Conservation (phyloP, 2,329 filamentous ascomycete genomes). For the Leptodontidium sp. region DNA sequence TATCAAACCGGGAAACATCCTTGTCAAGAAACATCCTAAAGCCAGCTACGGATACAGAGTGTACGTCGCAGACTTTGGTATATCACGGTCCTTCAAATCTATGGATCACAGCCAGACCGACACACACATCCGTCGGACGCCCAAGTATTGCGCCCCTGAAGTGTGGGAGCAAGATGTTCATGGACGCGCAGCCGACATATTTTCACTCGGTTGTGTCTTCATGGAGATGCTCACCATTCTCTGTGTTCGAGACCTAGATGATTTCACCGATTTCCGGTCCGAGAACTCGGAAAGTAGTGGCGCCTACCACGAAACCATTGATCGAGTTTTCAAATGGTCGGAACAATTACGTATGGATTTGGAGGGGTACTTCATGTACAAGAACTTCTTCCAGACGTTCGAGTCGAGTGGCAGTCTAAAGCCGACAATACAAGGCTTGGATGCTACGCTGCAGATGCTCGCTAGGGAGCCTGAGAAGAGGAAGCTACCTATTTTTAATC, state of each 20-base stretch:
- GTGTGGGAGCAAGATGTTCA: neutral
- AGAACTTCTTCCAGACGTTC: neutral
- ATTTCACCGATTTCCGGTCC: neutral
- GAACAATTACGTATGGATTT: neutral
- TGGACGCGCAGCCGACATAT: conserved; percentile 17
- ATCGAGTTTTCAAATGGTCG: neutral
- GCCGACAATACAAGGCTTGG: neutral
- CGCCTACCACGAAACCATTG: neutral
- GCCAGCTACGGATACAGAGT: neutral
- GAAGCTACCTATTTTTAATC: neutral
- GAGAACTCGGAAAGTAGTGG: neutral
- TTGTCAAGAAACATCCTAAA: conserved; percentile 1
- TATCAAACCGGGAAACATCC: conserved; percentile 24
- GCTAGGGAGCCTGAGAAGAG: neutral
- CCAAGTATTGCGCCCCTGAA: conserved; percentile 22
- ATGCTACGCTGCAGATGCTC: neutral
- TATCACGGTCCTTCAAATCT: neutral
- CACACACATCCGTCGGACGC: neutral
- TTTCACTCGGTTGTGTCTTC: conserved; percentile 21
- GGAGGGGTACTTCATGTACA: neutral
- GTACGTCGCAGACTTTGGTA: conserved; percentile 17
- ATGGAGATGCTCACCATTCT: conserved; percentile 16
- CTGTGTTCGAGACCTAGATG: neutral
- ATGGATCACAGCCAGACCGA: conserved; percentile 16
- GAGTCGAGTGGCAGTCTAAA: neutral